A percentile compares a stretch with the other conserved stretches of the same genome.
These are phyloP conservation scores for Trametes versicolor DNA, from an alignment of 1,284 basidiomycete species.

Conservation along the genomic window DNA sequence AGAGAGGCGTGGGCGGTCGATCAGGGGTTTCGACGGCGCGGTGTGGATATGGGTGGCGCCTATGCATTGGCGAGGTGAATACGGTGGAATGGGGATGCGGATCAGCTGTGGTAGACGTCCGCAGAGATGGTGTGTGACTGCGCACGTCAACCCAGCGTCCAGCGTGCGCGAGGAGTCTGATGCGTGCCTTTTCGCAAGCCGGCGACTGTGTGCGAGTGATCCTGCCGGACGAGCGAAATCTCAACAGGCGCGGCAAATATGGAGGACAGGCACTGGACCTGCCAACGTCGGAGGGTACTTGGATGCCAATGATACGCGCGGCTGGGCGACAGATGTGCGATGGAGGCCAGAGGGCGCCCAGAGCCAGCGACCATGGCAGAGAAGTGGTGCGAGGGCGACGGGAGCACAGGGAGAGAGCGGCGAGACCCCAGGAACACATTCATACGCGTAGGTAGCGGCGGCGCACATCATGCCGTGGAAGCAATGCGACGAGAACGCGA, in stretches of 20 bases:
- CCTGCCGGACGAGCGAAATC: too few relatives aligned
- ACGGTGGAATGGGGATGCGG: neutral
- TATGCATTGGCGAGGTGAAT: neutral
- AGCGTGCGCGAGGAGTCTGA: neutral
- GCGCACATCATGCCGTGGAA: conserved; percentile 18
- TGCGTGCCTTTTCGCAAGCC: neutral
- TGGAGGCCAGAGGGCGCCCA: neutral
- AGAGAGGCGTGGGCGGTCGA: too few relatives aligned
- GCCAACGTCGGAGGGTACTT: neutral
- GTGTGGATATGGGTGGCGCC: neutral
- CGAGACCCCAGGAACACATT: conserved; percentile 20
- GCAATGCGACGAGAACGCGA: conserved; percentile 5
- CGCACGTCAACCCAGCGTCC: neutral
- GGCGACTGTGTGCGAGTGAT: neutral
- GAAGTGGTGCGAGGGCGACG: neutral
- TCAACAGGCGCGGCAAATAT: too few relatives aligned
- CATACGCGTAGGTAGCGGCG: conserved; percentile 1
- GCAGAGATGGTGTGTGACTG: neutral
- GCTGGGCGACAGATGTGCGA: conserved; percentile 2
- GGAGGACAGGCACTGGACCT: neutral
- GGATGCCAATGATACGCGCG: neutral
- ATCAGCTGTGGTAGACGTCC: neutral
- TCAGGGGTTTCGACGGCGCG: too few relatives aligned
- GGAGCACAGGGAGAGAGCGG: neutral
- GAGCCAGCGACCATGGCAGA: neutral